Evolutionary conservation across 2,329 filamentous ascomycete species (phyloP).

Genomic region (Verticillium nonalfalfae): DNA sequence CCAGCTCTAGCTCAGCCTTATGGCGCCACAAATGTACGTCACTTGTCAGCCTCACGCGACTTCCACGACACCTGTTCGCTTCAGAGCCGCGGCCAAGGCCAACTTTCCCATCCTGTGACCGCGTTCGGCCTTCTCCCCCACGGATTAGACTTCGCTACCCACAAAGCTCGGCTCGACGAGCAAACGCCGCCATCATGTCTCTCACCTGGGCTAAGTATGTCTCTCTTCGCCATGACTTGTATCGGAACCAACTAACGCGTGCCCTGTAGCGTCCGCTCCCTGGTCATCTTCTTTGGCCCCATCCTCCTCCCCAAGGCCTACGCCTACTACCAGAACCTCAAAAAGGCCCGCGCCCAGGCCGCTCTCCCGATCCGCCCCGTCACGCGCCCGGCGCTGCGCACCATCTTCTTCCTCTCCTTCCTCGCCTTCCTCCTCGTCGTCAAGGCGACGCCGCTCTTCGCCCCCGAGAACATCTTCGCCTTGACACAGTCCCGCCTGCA

Average conservation of each 20-base stretch:
- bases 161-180: not conserved
- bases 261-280: slow-evolving; percentile 40
- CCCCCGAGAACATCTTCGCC: slow-evolving; percentile 76
- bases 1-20: not conserved
- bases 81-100: not conserved
- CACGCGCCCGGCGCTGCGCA: slow-evolving; percentile 44
- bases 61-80: not conserved
- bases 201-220: slow-evolving; percentile 12
- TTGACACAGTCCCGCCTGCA: slow-evolving; percentile 75
- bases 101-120: not conserved
- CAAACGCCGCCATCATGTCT: slow-evolving; percentile 14
- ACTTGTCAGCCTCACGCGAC: not conserved
- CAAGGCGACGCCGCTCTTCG: slow-evolving; percentile 59
- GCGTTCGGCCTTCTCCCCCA: not conserved
- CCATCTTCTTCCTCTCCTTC: slow-evolving; percentile 54
- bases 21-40: not conserved
- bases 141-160: not conserved
- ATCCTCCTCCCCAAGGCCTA: slow-evolving; percentile 63
- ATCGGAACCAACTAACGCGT: not conserved
- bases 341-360: slow-evolving; percentile 33
- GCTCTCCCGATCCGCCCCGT: slow-evolving; percentile 48
- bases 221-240: not conserved
- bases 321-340: slow-evolving; percentile 54
- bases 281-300: slow-evolving; percentile 61
- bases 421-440: slow-evolving; percentile 42